phyloP scores from a whole-genome alignment of 2,329 filamentous ascomycete genomes.

The Pestalotiopsis sp. region DNA sequence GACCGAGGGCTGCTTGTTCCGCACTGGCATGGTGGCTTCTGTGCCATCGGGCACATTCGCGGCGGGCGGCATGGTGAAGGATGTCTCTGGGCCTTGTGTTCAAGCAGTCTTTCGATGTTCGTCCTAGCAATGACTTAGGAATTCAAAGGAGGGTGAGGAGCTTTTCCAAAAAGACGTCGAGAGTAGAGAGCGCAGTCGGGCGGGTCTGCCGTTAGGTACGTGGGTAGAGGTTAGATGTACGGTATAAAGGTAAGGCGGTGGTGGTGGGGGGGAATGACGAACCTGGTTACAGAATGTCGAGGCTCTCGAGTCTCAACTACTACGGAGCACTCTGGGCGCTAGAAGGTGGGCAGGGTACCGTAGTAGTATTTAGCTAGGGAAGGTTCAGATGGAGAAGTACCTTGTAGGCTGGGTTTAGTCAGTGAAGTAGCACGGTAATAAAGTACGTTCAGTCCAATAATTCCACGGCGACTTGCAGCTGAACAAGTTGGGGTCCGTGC shows the following conservation, averaged over 20 bases:
- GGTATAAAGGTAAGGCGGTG: not conserved
- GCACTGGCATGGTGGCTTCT: constrained; percentile 26
- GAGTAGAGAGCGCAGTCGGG: not conserved
- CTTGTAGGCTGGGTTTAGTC: not conserved
- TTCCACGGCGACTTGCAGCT: not conserved
- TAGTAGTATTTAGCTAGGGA: not conserved
- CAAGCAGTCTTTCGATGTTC: not conserved
- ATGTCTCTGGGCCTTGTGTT: not conserved
- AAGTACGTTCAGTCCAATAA: not conserved
- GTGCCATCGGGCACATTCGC: constrained; percentile 24
- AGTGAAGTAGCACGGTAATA: too few relatives aligned
- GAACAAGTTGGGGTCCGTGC: not conserved
- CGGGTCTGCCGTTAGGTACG: not conserved
- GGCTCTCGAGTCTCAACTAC: not conserved
- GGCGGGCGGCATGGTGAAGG: constrained; percentile 13
- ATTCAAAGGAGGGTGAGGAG: not conserved
- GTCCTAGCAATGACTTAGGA: not conserved
- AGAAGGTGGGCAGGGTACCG: not conserved
- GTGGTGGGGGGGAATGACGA: constrained; percentile 1
- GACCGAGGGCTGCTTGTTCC: constrained; percentile 33
- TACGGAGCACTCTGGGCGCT: not conserved
- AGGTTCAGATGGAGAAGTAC: not conserved
- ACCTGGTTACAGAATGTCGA: not conserved
- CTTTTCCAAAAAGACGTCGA: not conserved
- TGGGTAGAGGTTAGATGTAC: not conserved